Evolutionary conservation across 108 stramenopile species (phyloP), one percentile per base, ranked within the genome.

Genomic region (Pseudonitzschia delicatissima): DNA sequence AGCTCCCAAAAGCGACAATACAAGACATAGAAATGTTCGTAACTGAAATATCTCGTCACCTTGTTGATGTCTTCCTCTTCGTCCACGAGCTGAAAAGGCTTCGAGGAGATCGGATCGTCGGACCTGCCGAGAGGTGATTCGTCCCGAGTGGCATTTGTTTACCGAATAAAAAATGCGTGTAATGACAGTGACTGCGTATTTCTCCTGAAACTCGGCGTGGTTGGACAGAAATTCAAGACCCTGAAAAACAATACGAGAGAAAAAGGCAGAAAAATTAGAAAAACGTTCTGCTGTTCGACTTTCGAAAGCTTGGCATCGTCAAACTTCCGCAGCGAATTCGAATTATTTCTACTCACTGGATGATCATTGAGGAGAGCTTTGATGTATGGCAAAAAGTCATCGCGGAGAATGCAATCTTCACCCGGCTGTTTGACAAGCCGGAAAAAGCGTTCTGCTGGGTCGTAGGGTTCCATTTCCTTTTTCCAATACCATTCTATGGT

Each of bases 1-100:
- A 99, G 83, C 73, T 99, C 98, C 95, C 96, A 99, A 71, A 98
- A 99, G 49, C 97, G 85, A 65, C 97, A 98, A 75, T 98, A 99
- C 45, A 98, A 71, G n/a, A 98, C 97, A 64, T 99, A 99, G 60
- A 99, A 99, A 71, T 98, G 97, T 80, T 99, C 97, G 81, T 98
- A 98, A 42, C 80, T 83, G 68, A 94, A 91, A 78, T 90, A 93
- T 57, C 87, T 76, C 25, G 86, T 94, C 26, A 95, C 97, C 80
- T 96, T 96, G 81, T 98, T 98, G 63, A 98, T 98, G 71, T 98
- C 97, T 74, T 96, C 95, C 72, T 98, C 94, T 73, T 93, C 94
- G 61, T 95, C 97, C 18, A 96, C 97, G 42, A 77, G 72, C 33
- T n/a, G 80, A 73, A 73, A 96, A 96, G 61, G 92, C 90, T 44